phyloP scores from a whole-genome alignment of 257 asterid species.

The Scutellaria galericulata region DNA sequence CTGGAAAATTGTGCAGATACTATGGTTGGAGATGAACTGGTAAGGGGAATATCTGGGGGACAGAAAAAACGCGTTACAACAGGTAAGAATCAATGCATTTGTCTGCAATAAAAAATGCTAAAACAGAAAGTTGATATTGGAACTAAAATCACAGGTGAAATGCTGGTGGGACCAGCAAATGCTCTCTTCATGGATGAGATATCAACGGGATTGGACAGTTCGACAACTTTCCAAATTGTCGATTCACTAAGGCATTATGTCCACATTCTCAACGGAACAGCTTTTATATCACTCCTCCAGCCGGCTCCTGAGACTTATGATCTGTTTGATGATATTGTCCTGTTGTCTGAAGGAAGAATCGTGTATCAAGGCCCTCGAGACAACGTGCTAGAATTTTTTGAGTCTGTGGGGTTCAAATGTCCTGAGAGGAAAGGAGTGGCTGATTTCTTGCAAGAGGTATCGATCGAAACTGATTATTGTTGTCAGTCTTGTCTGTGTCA shows the following conservation, averaged over 20 bases:
- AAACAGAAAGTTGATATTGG: background rate
- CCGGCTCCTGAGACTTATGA: constrained; percentile 61
- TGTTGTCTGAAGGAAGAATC: constrained; percentile 50
- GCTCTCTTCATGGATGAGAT: constrained; percentile 71
- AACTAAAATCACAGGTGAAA: constrained; percentile 46
- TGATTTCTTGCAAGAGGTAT: constrained; percentile 66
- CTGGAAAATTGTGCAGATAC: constrained; percentile 59
- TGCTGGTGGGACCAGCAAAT: constrained; percentile 60
- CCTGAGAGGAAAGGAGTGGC: constrained; percentile 64
- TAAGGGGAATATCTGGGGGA: constrained; percentile 62
- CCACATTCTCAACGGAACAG: constrained; percentile 58
- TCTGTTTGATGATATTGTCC: constrained; percentile 55
- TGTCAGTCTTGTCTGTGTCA: background rate
- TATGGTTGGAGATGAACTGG: constrained; percentile 53
- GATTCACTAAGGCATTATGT: constrained; percentile 48
- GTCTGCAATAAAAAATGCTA: background rate
- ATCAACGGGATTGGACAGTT: constrained; percentile 64
- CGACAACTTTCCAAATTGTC: constrained; percentile 54
- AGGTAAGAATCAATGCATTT: constrained; percentile 31
- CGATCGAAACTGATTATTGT: background rate
- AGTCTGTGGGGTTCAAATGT: constrained; percentile 52
- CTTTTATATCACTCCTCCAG: constrained; percentile 56
- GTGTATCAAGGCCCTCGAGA: constrained; percentile 61
- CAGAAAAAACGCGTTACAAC: constrained; percentile 56
- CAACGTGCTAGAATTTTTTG: constrained; percentile 53